phyloP scores from a whole-genome alignment of 768 basidiomycete species.

The Tylopilus felleus region DNA sequence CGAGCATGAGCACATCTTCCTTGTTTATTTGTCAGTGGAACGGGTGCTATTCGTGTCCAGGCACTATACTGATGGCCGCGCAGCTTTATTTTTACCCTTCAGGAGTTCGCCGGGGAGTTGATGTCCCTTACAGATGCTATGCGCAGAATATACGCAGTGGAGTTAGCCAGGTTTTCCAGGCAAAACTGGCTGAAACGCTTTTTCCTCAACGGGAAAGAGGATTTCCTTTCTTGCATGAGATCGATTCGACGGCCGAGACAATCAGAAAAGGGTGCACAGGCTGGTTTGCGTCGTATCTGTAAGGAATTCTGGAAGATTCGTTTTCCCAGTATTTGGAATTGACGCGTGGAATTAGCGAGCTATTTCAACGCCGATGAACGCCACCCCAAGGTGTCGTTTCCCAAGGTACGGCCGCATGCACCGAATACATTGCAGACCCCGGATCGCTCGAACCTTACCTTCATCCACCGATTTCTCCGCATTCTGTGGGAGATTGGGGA shows the following conservation, averaged over 20 bases:
- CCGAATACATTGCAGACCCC: constrained; percentile 86
- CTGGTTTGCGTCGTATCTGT: constrained; percentile 43
- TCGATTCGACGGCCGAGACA: constrained; percentile 12
- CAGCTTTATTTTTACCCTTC: constrained; percentile 94
- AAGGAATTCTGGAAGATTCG: constrained; percentile 16
- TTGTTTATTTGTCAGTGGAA: constrained; percentile 84
- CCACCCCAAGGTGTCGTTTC: constrained; percentile 63
- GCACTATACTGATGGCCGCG: constrained; percentile 8
- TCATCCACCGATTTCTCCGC: constrained; percentile 62
- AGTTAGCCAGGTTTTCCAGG: constrained; percentile 43
- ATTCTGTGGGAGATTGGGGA: constrained; percentile 69
- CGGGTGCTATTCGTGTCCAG: neutral
- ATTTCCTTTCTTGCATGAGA: constrained; percentile 21
- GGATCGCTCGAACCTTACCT: constrained; percentile 52
- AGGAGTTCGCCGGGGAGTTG: constrained; percentile 89
- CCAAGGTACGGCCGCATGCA: constrained; percentile 77
- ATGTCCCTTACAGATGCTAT: constrained; percentile 81
- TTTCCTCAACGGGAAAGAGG: constrained; percentile 25
- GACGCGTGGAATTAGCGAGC: constrained; percentile 34
- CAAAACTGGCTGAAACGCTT: constrained; percentile 41
- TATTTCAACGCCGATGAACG: constrained; percentile 51
- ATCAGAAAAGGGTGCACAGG: constrained; percentile 13
- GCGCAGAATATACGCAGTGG: constrained; percentile 68
- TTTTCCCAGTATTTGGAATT: constrained; percentile 4
- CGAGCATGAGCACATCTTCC: constrained; percentile 81